phyloP scores from a whole-genome alignment of 495 filamentous ascomycete species.

The Hypoxylon intermedium region DNA sequence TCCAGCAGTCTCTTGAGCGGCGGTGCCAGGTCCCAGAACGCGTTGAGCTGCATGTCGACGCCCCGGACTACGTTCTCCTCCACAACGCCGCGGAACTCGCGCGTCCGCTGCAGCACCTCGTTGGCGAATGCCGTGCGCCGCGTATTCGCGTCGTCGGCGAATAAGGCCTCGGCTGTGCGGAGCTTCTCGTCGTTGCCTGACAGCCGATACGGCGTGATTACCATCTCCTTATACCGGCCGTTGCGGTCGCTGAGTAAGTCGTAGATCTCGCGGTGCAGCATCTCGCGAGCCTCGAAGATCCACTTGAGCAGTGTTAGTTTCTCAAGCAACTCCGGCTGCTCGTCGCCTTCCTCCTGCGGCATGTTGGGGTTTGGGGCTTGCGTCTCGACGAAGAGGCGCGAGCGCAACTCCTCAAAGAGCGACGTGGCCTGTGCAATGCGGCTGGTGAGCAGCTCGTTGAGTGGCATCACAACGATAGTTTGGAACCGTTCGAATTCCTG shows the following conservation, averaged over 20 bases:
- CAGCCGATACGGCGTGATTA: conserved; percentile 80
- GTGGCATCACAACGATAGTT: conserved; percentile 72
- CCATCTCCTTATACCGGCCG: conserved; percentile 80
- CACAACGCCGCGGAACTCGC: conserved; percentile 80
- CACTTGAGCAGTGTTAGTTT: conserved; percentile 94
- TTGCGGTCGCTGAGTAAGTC: conserved; percentile 84
- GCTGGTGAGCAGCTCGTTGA: conserved; percentile 74
- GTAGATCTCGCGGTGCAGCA: conserved; percentile 81
- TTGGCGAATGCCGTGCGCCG: conserved; percentile 69
- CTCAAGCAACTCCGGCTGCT: conserved; percentile 91
- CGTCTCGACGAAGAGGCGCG: conserved; percentile 74
- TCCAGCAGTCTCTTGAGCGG: conserved; percentile 75
- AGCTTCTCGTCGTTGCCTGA: conserved; percentile 74
- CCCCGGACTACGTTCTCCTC: conserved; percentile 86
- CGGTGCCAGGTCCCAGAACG: conserved; percentile 98
- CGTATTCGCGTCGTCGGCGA: conserved; percentile 74
- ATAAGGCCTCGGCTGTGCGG: conserved; percentile 78
- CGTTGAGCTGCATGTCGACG: conserved; percentile 86
- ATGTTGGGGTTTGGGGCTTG: conserved; percentile 76
- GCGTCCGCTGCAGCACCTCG: conserved; percentile 70
- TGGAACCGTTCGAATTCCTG: conserved; percentile 80
- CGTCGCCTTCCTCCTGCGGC: conserved; percentile 92
- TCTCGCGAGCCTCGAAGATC: conserved; percentile 93
- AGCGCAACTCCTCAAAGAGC: conserved; percentile 73
- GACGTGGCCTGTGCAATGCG: conserved; percentile 68